Evolutionary conservation across 352 stramenopile species (phyloP).

Genomic region (Pythium chondricola): DNA sequence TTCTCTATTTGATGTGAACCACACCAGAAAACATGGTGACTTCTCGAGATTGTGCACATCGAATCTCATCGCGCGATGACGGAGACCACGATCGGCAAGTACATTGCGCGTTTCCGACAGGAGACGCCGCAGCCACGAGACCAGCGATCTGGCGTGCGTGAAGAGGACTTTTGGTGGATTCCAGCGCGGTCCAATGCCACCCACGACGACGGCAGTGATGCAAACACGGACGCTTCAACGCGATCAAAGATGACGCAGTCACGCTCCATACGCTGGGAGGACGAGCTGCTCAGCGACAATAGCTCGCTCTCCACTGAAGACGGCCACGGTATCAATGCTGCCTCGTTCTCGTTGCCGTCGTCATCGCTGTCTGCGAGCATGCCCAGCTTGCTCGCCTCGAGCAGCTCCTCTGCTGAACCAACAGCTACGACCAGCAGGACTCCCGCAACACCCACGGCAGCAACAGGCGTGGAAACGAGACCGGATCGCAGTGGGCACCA

Average conservation of each 20-base stretch:
- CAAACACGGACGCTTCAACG: background rate
- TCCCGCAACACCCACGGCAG: no score
- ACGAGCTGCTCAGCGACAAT: conserved; percentile 16
- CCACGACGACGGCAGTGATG: background rate
- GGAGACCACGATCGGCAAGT: conserved; percentile 52
- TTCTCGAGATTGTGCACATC: no score
- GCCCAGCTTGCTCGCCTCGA: background rate
- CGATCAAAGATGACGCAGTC: background rate
- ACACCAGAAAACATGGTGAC: no score
- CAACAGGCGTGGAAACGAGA: no score
- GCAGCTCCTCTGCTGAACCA: background rate
- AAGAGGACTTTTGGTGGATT: conserved; percentile 58
- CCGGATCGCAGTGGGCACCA: no score
- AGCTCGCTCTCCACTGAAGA: no score
- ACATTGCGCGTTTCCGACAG: conserved; percentile 62
- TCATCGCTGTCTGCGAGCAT: background rate
- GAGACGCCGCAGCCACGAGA: conserved; percentile 44
- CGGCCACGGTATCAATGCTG: no score
- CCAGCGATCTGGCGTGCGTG: conserved; percentile 16
- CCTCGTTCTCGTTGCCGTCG: background rate
- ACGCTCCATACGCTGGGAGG: conserved; percentile 11
- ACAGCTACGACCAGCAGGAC: no score
- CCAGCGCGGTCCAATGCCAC: background rate
- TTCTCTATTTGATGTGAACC: no score
- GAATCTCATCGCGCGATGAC: no score